Base-by-base conservation (phyloP, 2,329 filamentous ascomycete species). In the Colletotrichum trifolii region DNA sequence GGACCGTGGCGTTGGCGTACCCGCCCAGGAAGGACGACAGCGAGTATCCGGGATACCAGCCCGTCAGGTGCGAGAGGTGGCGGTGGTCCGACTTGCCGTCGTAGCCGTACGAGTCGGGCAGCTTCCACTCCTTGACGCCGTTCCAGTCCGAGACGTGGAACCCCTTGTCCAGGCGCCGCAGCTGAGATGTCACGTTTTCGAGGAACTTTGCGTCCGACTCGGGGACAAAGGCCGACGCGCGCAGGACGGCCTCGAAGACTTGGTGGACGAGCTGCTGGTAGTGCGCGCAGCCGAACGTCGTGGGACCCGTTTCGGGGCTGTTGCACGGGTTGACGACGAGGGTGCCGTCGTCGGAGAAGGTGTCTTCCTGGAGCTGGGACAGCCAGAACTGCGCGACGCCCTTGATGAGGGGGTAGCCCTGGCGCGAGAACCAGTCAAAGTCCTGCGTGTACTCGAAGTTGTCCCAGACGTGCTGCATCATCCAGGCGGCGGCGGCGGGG, bases 391-490 rank as follows among this genome's bases (percentile, higher is more conserved):
- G 69, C 0, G 84, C 80, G 2, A 85, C 76, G 2, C 81, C 82
- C 67, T 85, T 86, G 33, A 88, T 71, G 1, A 88, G 75, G 1
- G 82, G 84, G 59, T 86, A 88, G 0, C 83, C 86, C 7, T 75
- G 74, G 6, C 78, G 11, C 65, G 74, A 33, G 70, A 85, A 76
- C 83, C 83, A 87, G 1, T 73, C 70, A 0, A 69, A 47, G 66
- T 87, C 78, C 34, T 76, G 79, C 2, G 79, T 82, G 68, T 87
- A 88, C 39, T 83, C 81, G 71, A 81, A 89, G 69, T 84, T 80
- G 62, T 89, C 85, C 73, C 80, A 84, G 2, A 89, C 82, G 67
- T 88, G 85, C 64, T 85, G 83, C 79, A 86, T 87, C 77, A 88
- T 82, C 87, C 86, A 89, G 1, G 84, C 84, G 1, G 82, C 80